These are phyloP conservation scores for Pouteria campechiana DNA, from an alignment of 179 eudicot genomes.

Conservation along the genomic window DNA sequence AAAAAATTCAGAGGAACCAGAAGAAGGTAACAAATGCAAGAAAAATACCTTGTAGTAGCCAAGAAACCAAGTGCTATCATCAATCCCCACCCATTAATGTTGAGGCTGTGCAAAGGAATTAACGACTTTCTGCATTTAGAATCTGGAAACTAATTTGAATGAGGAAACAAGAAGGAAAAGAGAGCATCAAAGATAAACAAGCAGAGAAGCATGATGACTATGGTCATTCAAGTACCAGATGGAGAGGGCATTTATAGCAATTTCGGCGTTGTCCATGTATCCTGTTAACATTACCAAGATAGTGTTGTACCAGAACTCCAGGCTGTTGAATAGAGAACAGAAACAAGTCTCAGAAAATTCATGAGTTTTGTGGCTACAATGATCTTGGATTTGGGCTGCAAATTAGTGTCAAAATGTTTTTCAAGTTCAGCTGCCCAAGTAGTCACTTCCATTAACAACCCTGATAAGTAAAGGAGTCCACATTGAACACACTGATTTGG, in stretches of 20 bases:
- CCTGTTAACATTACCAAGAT: constrained; percentile 45
- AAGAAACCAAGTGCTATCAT: constrained; percentile 14
- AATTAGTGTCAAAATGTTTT: too few relatives aligned
- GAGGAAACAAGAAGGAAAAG: background rate
- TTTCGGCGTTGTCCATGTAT: constrained; percentile 36
- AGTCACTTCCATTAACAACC: too few relatives aligned
- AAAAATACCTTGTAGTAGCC: constrained; percentile 17
- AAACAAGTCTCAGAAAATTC: too few relatives aligned
- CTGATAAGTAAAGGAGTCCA: too few relatives aligned
- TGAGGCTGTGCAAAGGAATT: constrained; percentile 11
- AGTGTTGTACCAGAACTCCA: constrained; percentile 52
- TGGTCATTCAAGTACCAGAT: too few relatives aligned
- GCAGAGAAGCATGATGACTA: background rate
- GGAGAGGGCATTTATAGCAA: constrained; percentile 46
- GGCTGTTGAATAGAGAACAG: too few relatives aligned
- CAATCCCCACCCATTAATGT: constrained; percentile 12
- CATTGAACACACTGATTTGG: too few relatives aligned
- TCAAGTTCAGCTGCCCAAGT: too few relatives aligned
- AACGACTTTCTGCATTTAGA: constrained; percentile 29
- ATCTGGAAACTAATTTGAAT: background rate
- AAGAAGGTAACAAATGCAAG: too few relatives aligned
- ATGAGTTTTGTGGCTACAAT: too few relatives aligned
- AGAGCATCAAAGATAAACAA: background rate
- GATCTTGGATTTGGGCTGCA: too few relatives aligned
- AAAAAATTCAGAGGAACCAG: too few relatives aligned